Evolutionary conservation across 352 stramenopile genomes (phyloP), one percentile per base, ranked within the genome.

Genomic region (Elongisporangium undulatum): DNA sequence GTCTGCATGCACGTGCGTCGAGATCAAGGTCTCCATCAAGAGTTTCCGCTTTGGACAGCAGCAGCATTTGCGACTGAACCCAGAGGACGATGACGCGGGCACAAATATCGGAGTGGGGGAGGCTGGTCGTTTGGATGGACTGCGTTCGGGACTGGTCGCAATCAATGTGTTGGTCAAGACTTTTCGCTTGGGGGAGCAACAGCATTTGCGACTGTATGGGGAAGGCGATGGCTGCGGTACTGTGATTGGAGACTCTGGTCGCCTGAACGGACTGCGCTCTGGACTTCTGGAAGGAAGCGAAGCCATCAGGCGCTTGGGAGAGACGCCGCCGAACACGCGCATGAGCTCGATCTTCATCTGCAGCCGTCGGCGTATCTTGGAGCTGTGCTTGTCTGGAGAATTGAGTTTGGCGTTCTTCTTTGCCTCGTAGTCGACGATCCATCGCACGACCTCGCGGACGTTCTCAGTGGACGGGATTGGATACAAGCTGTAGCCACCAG

Each of bases 331-430:
- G 29, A 75, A 59, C 49, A 64, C 38, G 20, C 60, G 58, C 72
- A 74, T 74, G 51, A 76, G 64, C 59, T 75, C 59, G n/a, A 76
- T 29, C 51, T 81, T 74, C 19, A 78, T 38, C 57, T 74, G 66
- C 41, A 75, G 53, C 10, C 60, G 61, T 22, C 69, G 63, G 1
- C 56, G 49, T 21, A 59, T 22, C 34, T 45, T 45, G 13, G 59
- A 56, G 16, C 53, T 59, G 8, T 49, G 49, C n/a, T 63, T 62
- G 34, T 63, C 62, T 49, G 64, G 62, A 1, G 61, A 58, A 2
- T 81, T 67, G 2, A 78, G 45, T 15, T 45, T 45, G 10, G 69
- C 45, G 21, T 63, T 59, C 21, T 58, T 55, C 60, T 67, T 75
- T n/a, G 69, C 58, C 19, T 76, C 67, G 55, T 74, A 81, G 59